These are phyloP conservation scores for Trapa incisa DNA, from an alignment of 345 rosid genomes.

Conservation along the genomic window DNA sequence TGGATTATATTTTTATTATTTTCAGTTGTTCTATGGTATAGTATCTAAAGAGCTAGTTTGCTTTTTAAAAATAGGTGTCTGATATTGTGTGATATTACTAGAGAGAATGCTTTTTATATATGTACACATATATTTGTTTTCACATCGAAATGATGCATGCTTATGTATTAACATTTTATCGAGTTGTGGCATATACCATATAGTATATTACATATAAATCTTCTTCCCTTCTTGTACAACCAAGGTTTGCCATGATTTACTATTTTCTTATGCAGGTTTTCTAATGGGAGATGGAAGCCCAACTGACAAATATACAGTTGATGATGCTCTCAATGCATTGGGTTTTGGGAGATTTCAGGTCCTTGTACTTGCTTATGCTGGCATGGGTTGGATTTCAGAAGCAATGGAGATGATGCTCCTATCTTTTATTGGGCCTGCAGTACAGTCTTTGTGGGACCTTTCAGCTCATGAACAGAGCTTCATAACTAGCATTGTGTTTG, in stretches of 20 bases:
- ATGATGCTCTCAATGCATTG: constrained; percentile 65
- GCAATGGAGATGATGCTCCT: constrained; percentile 99
- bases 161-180: too few relatives aligned
- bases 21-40: too few relatives aligned
- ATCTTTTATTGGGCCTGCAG: constrained; percentile 76
- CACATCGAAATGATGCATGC: too few relatives aligned
- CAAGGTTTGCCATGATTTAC: not conserved
- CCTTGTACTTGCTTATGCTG: constrained; percentile 66
- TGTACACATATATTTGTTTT: too few relatives aligned
- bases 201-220: too few relatives aligned
- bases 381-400: constrained; percentile 85
- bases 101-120: too few relatives aligned
- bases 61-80: too few relatives aligned
- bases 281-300: constrained; percentile 24
- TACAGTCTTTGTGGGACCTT: constrained; percentile 59
- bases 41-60: too few relatives aligned
- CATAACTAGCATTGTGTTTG: constrained; percentile 65
- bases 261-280: not conserved
- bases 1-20: too few relatives aligned
- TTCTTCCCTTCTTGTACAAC: not conserved
- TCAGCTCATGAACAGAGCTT: constrained; percentile 60
- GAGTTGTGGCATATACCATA: too few relatives aligned
- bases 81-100: too few relatives aligned
- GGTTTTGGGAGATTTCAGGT: constrained; percentile 82
- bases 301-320: constrained; percentile 38